These are phyloP conservation scores for Nicotiana knightiana DNA, from an alignment of 257 asterid species.

Conservation along the genomic window DNA sequence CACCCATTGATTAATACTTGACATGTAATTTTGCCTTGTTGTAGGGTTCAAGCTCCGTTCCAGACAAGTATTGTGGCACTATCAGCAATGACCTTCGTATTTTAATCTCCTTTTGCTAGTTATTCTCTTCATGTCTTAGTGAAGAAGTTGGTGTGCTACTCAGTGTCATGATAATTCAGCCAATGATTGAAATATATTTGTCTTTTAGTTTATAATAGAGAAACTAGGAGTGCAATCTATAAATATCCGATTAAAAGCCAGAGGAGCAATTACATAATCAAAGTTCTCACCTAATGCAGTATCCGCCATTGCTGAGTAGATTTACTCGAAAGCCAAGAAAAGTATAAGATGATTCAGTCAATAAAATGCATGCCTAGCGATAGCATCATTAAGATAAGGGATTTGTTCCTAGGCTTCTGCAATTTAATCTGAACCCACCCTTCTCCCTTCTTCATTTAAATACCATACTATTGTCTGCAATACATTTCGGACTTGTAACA, in stretches of 20 bases:
- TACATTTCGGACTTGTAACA: no score
- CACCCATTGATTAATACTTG: background rate
- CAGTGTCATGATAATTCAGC: background rate
- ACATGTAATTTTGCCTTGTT: background rate
- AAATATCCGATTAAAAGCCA: background rate
- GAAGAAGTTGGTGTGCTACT: background rate
- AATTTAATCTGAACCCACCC: background rate
- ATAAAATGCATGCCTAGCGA: background rate
- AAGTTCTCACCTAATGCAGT: background rate
- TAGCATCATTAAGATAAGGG: background rate
- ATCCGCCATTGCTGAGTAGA: background rate
- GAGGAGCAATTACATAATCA: background rate
- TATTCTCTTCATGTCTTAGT: background rate
- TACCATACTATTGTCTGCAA: no score
- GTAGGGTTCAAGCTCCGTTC: conserved; percentile 6
- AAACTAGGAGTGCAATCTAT: background rate
- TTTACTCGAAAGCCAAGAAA: background rate
- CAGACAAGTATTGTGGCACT: conserved; percentile 6
- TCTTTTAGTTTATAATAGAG: background rate
- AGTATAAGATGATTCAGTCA: background rate
- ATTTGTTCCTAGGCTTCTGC: background rate
- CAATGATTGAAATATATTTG: background rate
- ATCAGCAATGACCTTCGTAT: background rate
- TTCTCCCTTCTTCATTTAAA: no score
- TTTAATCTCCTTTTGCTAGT: background rate